Conservation (phyloP, 352 stramenopile genomes). For the Phytophthora hybrid region DNA sequence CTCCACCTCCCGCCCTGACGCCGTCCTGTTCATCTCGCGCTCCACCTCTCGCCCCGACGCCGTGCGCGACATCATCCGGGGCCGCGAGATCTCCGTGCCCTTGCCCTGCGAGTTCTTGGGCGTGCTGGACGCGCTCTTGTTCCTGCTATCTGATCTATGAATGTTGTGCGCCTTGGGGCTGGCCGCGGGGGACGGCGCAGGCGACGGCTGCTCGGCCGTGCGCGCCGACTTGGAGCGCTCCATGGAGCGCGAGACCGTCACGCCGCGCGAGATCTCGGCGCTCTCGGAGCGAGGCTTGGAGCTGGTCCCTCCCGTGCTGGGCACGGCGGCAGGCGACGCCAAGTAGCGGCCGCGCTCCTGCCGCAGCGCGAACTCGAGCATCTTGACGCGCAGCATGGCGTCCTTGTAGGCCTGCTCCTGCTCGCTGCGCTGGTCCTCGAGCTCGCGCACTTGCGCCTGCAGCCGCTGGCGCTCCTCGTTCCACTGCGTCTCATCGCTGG, state of each 20-base stretch:
- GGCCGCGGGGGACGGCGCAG: constrained; percentile 39
- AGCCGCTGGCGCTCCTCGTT: constrained; percentile 79
- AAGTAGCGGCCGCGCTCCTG: constrained; percentile 85
- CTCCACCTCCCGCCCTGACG: constrained; percentile 48
- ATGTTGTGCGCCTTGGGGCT: constrained; percentile 58
- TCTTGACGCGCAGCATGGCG: constrained; percentile 86
- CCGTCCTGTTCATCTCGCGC: constrained; percentile 35
- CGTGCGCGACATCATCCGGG: constrained; percentile 74
- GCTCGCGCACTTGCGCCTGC: constrained; percentile 79
- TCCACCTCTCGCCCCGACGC: constrained; percentile 54
- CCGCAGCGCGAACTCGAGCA: constrained; percentile 89
- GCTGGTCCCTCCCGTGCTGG: constrained; percentile 43
- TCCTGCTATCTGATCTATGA: constrained; percentile 71
- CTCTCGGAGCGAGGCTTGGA: constrained; percentile 37
- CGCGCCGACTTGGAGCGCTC: constrained; percentile 67
- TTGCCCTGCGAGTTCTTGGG: constrained; percentile 56
- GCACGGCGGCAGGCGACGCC: constrained; percentile 70
- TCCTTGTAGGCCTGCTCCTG: constrained; percentile 90
- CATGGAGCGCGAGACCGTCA: constrained; percentile 64
- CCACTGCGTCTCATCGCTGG: constrained; percentile 79
- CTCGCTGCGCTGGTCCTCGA: constrained; percentile 74
- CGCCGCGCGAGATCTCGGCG: constrained; percentile 56
- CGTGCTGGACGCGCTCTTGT: constrained; percentile 43
- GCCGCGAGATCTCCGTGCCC: constrained; percentile 81
- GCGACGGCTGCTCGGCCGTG: constrained; percentile 49